Evolutionary conservation across 208 protist species (phyloP).

Genomic region (Wallacemonas sp.): DNA sequence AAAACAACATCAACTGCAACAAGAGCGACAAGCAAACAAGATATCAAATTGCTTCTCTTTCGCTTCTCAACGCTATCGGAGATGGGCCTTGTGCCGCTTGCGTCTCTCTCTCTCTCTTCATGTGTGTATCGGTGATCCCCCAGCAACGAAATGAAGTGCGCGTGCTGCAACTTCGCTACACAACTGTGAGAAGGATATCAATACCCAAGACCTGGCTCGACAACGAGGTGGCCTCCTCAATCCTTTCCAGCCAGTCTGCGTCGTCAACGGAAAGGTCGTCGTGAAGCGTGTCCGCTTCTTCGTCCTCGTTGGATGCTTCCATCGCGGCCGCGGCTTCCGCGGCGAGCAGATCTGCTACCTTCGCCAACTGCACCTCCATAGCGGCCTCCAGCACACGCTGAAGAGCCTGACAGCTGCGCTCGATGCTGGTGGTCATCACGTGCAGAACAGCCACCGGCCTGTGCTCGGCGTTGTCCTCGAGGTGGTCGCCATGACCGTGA

Average conservation of each 20-base stretch:
- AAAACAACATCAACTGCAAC: too few relatives aligned
- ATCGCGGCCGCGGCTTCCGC: slow-evolving; percentile 18
- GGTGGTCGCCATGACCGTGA: slow-evolving; percentile 9
- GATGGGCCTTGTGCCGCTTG: too few relatives aligned
- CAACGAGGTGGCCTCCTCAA: slow-evolving; percentile 46
- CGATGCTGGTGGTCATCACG: slow-evolving; percentile 44
- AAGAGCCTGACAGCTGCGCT: slow-evolving; percentile 47
- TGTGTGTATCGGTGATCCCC: too few relatives aligned
- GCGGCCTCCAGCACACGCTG: slow-evolving; percentile 60
- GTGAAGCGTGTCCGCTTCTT: neutral
- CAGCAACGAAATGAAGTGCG: too few relatives aligned
- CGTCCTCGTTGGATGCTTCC: slow-evolving; percentile 17
- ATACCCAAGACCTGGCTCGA: slow-evolving; percentile 63
- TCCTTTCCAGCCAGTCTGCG: slow-evolving; percentile 48
- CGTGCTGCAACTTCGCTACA: too few relatives aligned
- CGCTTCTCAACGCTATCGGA: too few relatives aligned
- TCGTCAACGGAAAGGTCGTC: slow-evolving; percentile 14
- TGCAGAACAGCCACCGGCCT: slow-evolving; percentile 46
- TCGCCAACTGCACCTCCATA: slow-evolving; percentile 23
- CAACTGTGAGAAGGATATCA: slow-evolving; percentile 53
- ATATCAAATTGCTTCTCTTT: too few relatives aligned
- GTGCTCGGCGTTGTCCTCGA: neutral
- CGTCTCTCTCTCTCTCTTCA: too few relatives aligned
- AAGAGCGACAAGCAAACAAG: too few relatives aligned
- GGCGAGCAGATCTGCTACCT: slow-evolving; percentile 3